These are phyloP conservation scores for Bryoerythrophyllum caledonicum DNA, from an alignment of 225 moss, liverwort and hornwort genomes.

Conservation along the genomic window DNA sequence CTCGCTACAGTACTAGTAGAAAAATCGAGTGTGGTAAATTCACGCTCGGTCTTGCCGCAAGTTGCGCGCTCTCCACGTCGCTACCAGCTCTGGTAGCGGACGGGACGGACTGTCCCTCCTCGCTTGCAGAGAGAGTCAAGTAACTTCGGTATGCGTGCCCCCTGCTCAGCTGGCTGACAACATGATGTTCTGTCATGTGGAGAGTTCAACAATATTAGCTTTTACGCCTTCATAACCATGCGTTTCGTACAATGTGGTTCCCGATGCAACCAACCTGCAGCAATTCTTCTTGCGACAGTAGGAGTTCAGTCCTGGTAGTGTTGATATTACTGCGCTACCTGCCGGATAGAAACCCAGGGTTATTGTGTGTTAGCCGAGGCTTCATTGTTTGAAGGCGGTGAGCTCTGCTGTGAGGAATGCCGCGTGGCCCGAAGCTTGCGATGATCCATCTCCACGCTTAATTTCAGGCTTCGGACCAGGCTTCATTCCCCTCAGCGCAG, in stretches of 20 bases:
- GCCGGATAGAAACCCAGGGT: slow-evolving; percentile 5
- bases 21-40: slow-evolving; percentile 24
- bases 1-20: background rate
- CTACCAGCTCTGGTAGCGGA: too few relatives aligned
- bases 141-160: slow-evolving; percentile 28
- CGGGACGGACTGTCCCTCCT: too few relatives aligned
- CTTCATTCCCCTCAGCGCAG: slow-evolving; percentile 73
- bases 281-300: background rate
- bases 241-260: slow-evolving; percentile 35
- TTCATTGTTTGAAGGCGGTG: slow-evolving; percentile 15
- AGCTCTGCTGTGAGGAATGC: slow-evolving; percentile 69
- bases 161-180: background rate
- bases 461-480: slow-evolving; percentile 58
- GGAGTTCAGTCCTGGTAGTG: background rate
- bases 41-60: background rate
- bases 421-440: slow-evolving; percentile 58
- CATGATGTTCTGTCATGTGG: slow-evolving; percentile 1
- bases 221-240: slow-evolving; percentile 24
- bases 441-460: background rate
- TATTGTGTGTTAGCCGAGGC: too few relatives aligned
- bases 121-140: background rate
- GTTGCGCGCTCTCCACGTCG: background rate
- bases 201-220: background rate
- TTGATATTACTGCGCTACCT: slow-evolving; percentile 7
- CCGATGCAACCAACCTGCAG: slow-evolving; percentile 35